Percentiles rank a stretch among this genome's conserved stretches.
Evolutionary conservation across 2,329 filamentous ascomycete species (phyloP).

Genomic region (Fusarium armeniacum): DNA sequence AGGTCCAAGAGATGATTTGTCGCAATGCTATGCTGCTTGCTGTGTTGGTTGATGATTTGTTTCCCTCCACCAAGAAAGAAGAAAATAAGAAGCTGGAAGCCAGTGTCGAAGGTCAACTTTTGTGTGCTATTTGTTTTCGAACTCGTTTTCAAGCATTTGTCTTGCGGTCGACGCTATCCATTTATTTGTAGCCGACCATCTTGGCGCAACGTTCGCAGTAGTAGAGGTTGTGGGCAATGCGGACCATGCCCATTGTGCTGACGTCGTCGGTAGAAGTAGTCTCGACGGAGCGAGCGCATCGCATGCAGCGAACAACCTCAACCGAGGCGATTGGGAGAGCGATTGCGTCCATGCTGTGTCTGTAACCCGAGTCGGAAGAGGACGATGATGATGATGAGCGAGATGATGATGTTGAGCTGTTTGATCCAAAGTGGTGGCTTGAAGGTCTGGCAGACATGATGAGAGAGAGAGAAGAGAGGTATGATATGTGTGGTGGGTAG

Average conservation of each 20-base stretch:
- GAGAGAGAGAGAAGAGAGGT: slow-evolving; percentile 26
- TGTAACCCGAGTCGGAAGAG: slow-evolving; percentile 52
- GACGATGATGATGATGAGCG: slow-evolving; percentile 43
- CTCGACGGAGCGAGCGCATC: slow-evolving; percentile 72
- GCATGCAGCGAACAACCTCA: slow-evolving; percentile 73
- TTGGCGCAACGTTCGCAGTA: slow-evolving; percentile 75
- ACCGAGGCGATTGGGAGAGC: slow-evolving; percentile 65
- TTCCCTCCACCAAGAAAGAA: slow-evolving; percentile 25
- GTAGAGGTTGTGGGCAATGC: slow-evolving; percentile 75
- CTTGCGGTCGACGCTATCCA: slow-evolving; percentile 6
- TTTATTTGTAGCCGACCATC: slow-evolving; percentile 73
- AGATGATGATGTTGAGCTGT: slow-evolving; percentile 43
- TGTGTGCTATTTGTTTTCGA: not conserved
- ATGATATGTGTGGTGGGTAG: slow-evolving; percentile 27
- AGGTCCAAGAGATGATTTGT: slow-evolving; percentile 27
- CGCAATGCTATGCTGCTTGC: slow-evolving; percentile 21
- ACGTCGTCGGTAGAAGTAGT: slow-evolving; percentile 72
- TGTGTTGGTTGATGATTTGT: slow-evolving; percentile 23
- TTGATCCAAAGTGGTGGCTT: slow-evolving; percentile 45
- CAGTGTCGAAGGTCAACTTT: slow-evolving; percentile 7
- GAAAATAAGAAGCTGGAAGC: slow-evolving; percentile 20
- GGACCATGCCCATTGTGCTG: slow-evolving; percentile 71
- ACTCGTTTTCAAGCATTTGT: slow-evolving; percentile 24
- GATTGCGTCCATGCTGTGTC: slow-evolving; percentile 65
- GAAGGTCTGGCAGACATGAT: slow-evolving; percentile 43